Evolutionary conservation across 2,329 filamentous ascomycete species (phyloP).

Genomic region (Pseudogymnoascus sp.): DNA sequence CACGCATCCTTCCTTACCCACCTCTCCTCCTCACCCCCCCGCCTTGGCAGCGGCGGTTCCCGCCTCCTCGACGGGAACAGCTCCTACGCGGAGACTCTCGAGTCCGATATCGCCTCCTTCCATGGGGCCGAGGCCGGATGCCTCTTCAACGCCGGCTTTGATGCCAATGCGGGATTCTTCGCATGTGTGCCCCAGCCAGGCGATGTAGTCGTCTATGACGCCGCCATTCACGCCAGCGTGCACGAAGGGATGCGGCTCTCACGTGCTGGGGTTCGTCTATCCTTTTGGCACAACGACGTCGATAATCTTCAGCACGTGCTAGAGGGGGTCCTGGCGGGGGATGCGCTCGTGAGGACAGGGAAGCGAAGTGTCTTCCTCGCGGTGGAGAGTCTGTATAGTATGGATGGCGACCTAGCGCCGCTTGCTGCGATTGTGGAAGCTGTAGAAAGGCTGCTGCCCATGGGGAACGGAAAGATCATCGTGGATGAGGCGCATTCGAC

Average conservation of each 20-base stretch:
- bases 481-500: slow-evolving; percentile 63
- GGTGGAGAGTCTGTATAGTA: slow-evolving; percentile 67
- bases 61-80: slow-evolving; percentile 46
- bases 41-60: slow-evolving; percentile 44
- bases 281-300: slow-evolving; percentile 52
- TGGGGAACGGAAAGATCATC: slow-evolving; percentile 51
- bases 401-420: slow-evolving; percentile 70
- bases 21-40: slow-evolving; percentile 14
- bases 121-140: slow-evolving; percentile 38
- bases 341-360: slow-evolving; percentile 17
- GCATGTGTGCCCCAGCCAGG: slow-evolving; percentile 48
- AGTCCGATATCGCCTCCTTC: slow-evolving; percentile 38
- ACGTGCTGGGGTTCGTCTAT: slow-evolving; percentile 38
- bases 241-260: slow-evolving; percentile 68
- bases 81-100: slow-evolving; percentile 35
- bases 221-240: slow-evolving; percentile 67
- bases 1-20: slow-evolving; percentile 56
- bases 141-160: slow-evolving; percentile 52
- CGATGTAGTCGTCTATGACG: slow-evolving; percentile 62
- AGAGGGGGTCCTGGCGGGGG: background rate
- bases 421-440: slow-evolving; percentile 50
- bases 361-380: slow-evolving; percentile 54
- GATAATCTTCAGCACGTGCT: slow-evolving; percentile 25
- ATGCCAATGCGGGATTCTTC: slow-evolving; percentile 58
- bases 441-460: slow-evolving; percentile 46